Base-by-base conservation (phyloP, 331 rosid species). In the Acacia pycnantha region DNA sequence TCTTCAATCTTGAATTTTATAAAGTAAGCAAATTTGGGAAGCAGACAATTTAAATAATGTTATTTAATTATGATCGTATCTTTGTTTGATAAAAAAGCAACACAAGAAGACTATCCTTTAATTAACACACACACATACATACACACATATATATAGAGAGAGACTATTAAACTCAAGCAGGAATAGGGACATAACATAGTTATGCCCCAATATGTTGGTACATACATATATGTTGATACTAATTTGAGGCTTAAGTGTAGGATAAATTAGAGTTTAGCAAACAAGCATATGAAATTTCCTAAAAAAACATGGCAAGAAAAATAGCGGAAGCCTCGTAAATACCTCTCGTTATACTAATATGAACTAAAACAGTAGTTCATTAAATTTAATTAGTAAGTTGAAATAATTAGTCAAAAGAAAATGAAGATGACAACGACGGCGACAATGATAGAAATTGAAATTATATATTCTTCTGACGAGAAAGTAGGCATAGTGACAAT, bases 11-110 rank as follows among this genome's bases (percentile, higher is more conserved):
- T 78, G 21, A 29, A 74, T 81, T 81, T 77, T 77, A 77, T 86
- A 73, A 1, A 5, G 41, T 70, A 47, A 76, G 41, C 58, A 41
- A 46, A 44, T 65, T 82, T 11, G 2, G 48, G 81, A 24, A 59
- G 73, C 2, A 82, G 85, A 82, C 62, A 71, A 64, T 78, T 78
- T 74, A 61, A 61, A 13, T 84, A 83, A 81, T 77, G 86, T 37
- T 76, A 56, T n/a, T n/a, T 56, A 50, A 16, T 16, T 50, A n/a
- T 7, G 12, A 66, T 48, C 72, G 40, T 74, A 70, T 37, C 83
- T 54, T 79, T 84, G 64, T 70, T 78, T 70, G 77, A 48, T 27
- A 50, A 73, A 81, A 72, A 83, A 65, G 84, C 81, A 82, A 76
- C 64, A 64, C 12, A 70, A n/a, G 61, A 53, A 53, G 24, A 53